Evolutionary conservation across 305 asterid species (phyloP), one percentile per base, ranked within the genome.

Genomic region (Fraxinus baroniana): DNA sequence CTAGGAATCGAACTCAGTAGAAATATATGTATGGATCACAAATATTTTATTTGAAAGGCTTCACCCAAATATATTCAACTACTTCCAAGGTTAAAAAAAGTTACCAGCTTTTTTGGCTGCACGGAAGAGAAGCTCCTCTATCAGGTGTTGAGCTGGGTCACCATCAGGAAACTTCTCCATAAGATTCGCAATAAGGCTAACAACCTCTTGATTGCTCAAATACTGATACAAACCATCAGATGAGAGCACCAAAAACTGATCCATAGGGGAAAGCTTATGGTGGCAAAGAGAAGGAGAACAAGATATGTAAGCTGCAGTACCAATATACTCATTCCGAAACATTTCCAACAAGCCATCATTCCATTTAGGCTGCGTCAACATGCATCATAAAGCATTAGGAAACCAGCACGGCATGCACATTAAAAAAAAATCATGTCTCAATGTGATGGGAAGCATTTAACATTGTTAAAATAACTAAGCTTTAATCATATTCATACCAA

Each of bases 61-160:
- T 60, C 33, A 66, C 4, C 30, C 78, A 41, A 82, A 81, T 60
- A 68, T 76, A 35, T 70, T 57, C 15, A 74, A 60, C 78, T 35
- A 39, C 52, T 52, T 44, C 32, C 78, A 32, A 70, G 79, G 68
- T 30, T 18, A 80, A 81, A 52, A 78, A 87, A 76, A 6, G 24
- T 84, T 90, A 95, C 99, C 99, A 86, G 99, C 98, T 92, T 95
- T 95, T 90, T 91, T 93, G 80, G 99, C 99, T 79, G 99, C 98
- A 85, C 99, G 99, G 82, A 86, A 86, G 7, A 95, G 91, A 82
- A 94, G 97, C 90, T 94, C 99, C 91, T 94, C 98, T 78, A 95
- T 92, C 44, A 94, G 91, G 89, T 95, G 97, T 85, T 95, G 98
- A 78, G 99, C 99, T 72, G 99, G 99, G 84, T 95, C 99, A 72